Evolutionary conservation across 2,329 filamentous ascomycete species (phyloP), one percentile per base, ranked within the genome.

Genomic region (Thielaviopsis populi): DNA sequence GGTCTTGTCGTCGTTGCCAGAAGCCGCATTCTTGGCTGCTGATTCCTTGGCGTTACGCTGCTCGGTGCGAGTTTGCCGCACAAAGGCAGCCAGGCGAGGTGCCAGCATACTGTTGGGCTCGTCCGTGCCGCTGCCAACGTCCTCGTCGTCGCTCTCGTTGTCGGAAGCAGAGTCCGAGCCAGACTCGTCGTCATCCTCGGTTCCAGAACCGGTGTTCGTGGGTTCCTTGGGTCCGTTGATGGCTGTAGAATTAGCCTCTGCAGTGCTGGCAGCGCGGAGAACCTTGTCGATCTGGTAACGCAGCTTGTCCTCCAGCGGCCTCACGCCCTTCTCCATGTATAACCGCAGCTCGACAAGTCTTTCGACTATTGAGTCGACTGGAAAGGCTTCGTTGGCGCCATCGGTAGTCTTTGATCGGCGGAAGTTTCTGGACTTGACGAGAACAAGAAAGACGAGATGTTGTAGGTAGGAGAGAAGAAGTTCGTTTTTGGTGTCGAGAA

Each of bases 251-350:
- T 70, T 75, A 70, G 74, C 77, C 67, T 85, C 81, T 3, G 83
- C 80, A 69, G 92, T 86, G 67, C 95, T 88, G 42, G 91, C 91
- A 0, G 90, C 89, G 67, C 90, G 87, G 22, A 99, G 79, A 30
- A 96, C 91, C 72, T 95, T 94, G 74, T 97, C 92, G 70, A 99
- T 90, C 72, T 96, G 91, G 75, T 96, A 99, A 68, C 91, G 92
- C 67, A 99, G 76, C 69, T 91, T 88, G 68, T 87, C 87, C 75
- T 99, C 95, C 17, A 97, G 76, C 0, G 94, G 94, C 17, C 89
- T 84, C 2, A 96, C 88, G 68, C 94, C 95, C 72, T 91, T 91
- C 71, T 99, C 95, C 1, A 99, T 79, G 72, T 95, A 97, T 0
- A 96, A 79, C n/a, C 92, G 83, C 62, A 96, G 78, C 73, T 96